Base-by-base conservation (phyloP, 169 alveolate species). In the Besnoitia besnoiti region DNA sequence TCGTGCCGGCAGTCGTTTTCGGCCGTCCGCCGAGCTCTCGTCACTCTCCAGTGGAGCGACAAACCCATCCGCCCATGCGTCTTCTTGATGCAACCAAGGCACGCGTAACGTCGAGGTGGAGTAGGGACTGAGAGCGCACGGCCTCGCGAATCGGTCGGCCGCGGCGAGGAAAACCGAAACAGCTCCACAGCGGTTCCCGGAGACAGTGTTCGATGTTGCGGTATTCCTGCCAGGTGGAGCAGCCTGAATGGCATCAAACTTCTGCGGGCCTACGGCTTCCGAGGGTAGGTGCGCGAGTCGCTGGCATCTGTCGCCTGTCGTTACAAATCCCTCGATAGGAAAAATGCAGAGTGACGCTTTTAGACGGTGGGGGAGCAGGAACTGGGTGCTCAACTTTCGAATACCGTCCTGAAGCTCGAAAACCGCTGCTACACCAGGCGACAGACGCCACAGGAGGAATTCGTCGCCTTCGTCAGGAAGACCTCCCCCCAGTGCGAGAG, bases 271-370 rank as follows among this genome's bases (percentile, higher is more conserved):
- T 2, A n/a, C 10, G n/a, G 39, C 14, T 1, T 2, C 46, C 40
- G 80, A 3, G 44, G 80, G 21, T 14, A 67, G 44, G n/a, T 10
- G 80, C 24, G 44, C 39, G 44, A 67, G 80, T 14, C 80, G 80
- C 80, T 67, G 46, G 12, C 40, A 16, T 19, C 80, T 37, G 44
- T 35, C 80, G 12, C 42, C 80, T 24, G 10, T 21, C 24, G 80
- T 40, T 1, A 77, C 55, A 27, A 77, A 77, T 24, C 87, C 87
- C 7, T 77, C 87, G 19, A 77, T 40, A 77, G 87, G 87, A 37
- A 77, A 77, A 35, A 77, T 77, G 59, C 87, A 77, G 40, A 77
- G 59, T 14, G 37, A 27, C 61, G 87, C 87, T 40, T 35, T 30
- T 8, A 77, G 59, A 16, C 87, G 35, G 40, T 77, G 87, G 5